Conservation (phyloP, 139 green algal genomes). For the Closterium sp. region DNA sequence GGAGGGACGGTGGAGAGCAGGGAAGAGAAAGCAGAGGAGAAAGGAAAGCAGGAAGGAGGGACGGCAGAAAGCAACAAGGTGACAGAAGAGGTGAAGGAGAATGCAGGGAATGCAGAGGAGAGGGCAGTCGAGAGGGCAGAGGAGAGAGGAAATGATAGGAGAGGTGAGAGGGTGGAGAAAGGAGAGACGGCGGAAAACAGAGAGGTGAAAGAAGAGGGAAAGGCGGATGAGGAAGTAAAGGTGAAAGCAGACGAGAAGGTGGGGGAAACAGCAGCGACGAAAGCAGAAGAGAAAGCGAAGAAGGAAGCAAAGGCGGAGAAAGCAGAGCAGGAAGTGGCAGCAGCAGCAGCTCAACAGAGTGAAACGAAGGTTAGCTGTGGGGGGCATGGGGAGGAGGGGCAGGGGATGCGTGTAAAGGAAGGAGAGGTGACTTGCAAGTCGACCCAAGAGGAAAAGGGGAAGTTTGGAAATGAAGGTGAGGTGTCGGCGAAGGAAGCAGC, state of each 20-base stretch:
- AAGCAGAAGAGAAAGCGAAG: not conserved
- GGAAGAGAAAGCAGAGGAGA: too few species aligned
- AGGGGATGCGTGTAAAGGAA: not conserved
- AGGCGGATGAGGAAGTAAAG: not conserved
- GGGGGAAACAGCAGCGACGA: not conserved
- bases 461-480: not conserved
- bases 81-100: not conserved
- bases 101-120: too few species aligned
- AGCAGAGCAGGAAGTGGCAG: not conserved
- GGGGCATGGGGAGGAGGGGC: not conserved
- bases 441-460: not conserved
- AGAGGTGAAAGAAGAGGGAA: not conserved
- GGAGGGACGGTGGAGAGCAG: too few species aligned
- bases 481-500: too few species aligned
- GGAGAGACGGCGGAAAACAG: too few species aligned
- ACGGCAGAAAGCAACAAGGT: not conserved
- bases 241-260: not conserved
- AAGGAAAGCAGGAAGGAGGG: not conserved
- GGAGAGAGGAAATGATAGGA: too few species aligned
- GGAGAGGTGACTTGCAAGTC: not conserved
- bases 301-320: not conserved
- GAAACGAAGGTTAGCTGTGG: not conserved
- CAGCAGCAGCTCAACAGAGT: not conserved
- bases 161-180: too few species aligned
- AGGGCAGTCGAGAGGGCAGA: too few species aligned